Conservation (phyloP, 2,329 filamentous ascomycete genomes). For the Podosphaera xanthii region DNA sequence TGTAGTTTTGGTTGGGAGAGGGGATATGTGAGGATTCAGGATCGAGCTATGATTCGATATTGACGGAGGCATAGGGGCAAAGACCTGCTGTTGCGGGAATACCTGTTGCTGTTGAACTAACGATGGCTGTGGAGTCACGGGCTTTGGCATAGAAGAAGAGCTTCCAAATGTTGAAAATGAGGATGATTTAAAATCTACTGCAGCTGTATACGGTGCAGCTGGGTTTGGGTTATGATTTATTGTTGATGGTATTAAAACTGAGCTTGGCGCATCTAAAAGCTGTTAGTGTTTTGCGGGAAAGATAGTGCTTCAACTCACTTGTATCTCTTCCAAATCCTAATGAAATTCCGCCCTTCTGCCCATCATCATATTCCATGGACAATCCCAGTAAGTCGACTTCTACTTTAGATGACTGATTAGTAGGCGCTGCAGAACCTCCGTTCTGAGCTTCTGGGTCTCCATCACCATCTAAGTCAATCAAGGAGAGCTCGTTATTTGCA, state of each 20-base stretch:
- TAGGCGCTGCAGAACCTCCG: conserved; percentile 22
- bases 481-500: conserved; percentile 54
- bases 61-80: neutral
- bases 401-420: conserved; percentile 34
- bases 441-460: conserved; percentile 32
- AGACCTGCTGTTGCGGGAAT: conserved; percentile 7
- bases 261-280: no score
- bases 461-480: conserved; percentile 66
- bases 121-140: conserved; percentile 29
- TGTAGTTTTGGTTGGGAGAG: conserved; percentile 27
- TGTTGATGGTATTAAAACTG: no score
- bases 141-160: conserved; percentile 25
- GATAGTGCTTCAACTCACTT: conserved; percentile 24
- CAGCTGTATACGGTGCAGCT: no score
- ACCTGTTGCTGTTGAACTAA: conserved; percentile 21
- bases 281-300: no score
- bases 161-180: conserved; percentile 32
- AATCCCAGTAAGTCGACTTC: conserved; percentile 83
- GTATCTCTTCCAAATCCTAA: conserved; percentile 53
- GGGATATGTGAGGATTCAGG: conserved; percentile 12
- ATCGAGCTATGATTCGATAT: neutral
- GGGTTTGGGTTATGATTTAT: no score
- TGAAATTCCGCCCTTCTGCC: conserved; percentile 60
- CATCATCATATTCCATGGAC: conserved; percentile 38
- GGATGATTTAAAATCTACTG: no score